phyloP scores from a whole-genome alignment of 306 rosid genomes.

The Cucumis melo region DNA sequence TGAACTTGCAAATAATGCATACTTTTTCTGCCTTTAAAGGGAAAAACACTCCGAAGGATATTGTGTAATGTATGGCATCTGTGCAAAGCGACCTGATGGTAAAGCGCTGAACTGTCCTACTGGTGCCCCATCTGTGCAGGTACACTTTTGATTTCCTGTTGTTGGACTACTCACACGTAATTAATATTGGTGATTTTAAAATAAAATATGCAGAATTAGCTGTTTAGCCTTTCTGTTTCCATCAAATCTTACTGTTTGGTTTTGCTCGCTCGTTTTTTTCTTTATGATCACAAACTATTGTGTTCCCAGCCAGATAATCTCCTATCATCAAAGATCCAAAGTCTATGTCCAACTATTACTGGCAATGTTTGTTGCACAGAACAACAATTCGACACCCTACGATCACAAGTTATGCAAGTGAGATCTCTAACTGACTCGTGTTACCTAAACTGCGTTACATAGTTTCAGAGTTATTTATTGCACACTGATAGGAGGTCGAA shows the following conservation, averaged over 20 bases:
- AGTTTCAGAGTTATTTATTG: neutral
- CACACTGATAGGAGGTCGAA: neutral
- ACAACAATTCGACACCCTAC: slow-evolving; percentile 76
- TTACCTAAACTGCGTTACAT: neutral
- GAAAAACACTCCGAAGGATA: slow-evolving; percentile 55
- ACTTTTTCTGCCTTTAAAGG: slow-evolving; percentile 17
- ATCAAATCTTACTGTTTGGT: neutral
- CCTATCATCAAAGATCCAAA: slow-evolving; percentile 89
- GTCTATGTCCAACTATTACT: slow-evolving; percentile 87
- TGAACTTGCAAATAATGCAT: neutral
- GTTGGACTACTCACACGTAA: neutral
- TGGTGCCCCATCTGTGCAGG: slow-evolving; percentile 73
- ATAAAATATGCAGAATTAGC: neutral
- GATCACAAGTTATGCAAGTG: slow-evolving; percentile 82
- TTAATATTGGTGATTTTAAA: neutral
- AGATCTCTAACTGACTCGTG: slow-evolving; percentile 3
- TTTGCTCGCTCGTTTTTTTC: neutral
- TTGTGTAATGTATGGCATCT: slow-evolving; percentile 78
- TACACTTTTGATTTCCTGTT: slow-evolving; percentile 18
- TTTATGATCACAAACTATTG: slow-evolving; percentile 4
- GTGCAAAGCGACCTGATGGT: slow-evolving; percentile 77
- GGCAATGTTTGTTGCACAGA: slow-evolving; percentile 92
- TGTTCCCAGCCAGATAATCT: slow-evolving; percentile 80
- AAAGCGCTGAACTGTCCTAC: slow-evolving; percentile 73
- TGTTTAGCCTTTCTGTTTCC: neutral